These are phyloP conservation scores for Xylaria flabelliformis DNA, from an alignment of 495 filamentous ascomycete species.

Conservation along the genomic window DNA sequence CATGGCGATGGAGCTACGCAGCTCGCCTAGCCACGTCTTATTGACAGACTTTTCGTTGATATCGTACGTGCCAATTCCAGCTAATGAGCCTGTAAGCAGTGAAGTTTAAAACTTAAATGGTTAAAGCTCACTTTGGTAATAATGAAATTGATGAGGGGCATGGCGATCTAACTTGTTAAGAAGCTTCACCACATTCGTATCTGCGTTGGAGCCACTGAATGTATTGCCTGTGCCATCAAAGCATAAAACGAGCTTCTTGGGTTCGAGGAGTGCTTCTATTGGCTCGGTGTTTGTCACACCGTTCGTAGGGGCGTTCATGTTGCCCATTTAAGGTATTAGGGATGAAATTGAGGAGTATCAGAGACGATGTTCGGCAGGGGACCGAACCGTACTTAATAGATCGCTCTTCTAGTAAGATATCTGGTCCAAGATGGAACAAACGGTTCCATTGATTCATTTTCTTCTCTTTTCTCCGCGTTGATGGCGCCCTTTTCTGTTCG, in stretches of 20 bases:
- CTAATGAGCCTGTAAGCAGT: constrained; percentile 28
- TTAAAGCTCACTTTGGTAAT: constrained; percentile 42
- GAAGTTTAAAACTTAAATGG: background rate
- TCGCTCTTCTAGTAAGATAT: background rate
- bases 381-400: background rate
- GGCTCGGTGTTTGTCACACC: background rate
- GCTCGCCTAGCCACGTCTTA: constrained; percentile 34
- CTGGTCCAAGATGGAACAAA: background rate
- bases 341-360: background rate
- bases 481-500: background rate
- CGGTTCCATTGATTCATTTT: background rate
- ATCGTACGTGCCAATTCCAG: constrained; percentile 49
- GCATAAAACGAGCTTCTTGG: constrained; percentile 48
- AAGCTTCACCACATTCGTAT: constrained; percentile 56
- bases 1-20: constrained; percentile 34
- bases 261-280: constrained; percentile 15
- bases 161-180: constrained; percentile 47
- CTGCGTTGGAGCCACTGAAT: constrained; percentile 46
- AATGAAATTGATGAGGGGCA: constrained; percentile 44
- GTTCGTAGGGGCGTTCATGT: constrained; percentile 9
- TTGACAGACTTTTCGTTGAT: constrained; percentile 38
- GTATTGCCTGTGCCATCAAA: constrained; percentile 56
- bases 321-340: background rate
- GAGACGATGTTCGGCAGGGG: background rate
- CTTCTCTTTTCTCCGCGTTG: background rate